Base-by-base conservation (phyloP, 768 basidiomycete species). In the Lactifluus volemus region DNA sequence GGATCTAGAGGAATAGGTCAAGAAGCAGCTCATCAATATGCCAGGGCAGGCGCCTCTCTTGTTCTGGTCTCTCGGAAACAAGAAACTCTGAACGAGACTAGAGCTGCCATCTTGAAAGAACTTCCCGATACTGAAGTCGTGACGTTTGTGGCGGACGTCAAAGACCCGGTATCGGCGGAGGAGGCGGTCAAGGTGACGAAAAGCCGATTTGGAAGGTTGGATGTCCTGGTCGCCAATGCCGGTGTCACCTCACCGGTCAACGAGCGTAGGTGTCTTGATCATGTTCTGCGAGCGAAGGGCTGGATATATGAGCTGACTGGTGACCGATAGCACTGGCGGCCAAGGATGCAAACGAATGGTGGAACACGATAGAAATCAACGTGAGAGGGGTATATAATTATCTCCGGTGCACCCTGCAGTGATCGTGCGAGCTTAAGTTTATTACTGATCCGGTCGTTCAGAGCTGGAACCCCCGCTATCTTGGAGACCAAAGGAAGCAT, bases 191-290 rank as follows among this genome's bases (percentile, higher is more conserved):
- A 59, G 6, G 61, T 53, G 3, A 67, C 69, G 8, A 52, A 68
- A 10, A 58, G 58, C 10, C 64, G 56, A 0, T 74, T 71, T 42
- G 73, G 70, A 6, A 53, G 57, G 12, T 65, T 74, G 2, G 72
- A 74, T 53, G 64, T 72, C 36, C 60, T 69, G 21, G 32, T 73
- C 12, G 67, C 66, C 19, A 73, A 69, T 55, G 72, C 73, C 3
- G 72, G 70, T 11, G 38, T 45, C 12, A 8, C n/a, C 6, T 10
- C 41, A n/a, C 15, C 44, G 9, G 29, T n/a, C 25, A 52, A 53
- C 30, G 36, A 53, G n/a, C 32, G 50, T 60, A 17, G n/a, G 36
- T 49, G 38, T 14, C 12, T 57, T 25, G 41, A 39, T 12, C 6
- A n/a, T 17, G 8, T n/a, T 19, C 44, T n/a, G 38, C 38, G 11